phyloP scores from a whole-genome alignment of 164 flowering plant genomes.

The Dillenia turbinata region DNA sequence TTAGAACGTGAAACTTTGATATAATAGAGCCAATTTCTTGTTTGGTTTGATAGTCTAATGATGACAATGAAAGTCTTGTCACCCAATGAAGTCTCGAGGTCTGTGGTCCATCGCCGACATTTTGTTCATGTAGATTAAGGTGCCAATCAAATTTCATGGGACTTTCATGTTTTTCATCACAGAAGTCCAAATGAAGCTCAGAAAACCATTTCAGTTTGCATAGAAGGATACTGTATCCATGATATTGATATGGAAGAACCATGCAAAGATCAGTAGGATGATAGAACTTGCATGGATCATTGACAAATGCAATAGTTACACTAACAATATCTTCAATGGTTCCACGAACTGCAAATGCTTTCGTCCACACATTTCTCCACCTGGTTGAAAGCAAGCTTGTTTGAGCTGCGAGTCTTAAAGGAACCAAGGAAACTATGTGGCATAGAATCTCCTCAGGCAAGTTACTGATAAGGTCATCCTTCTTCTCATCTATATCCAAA shows the following conservation, averaged over 20 bases:
- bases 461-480: constrained; percentile 3
- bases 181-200: constrained; percentile 5
- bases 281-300: not conserved
- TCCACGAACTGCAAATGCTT: not conserved
- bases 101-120: not conserved
- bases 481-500: not conserved
- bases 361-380: constrained; percentile 5
- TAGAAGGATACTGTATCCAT: not conserved
- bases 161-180: not conserved
- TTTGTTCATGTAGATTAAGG: too few species aligned
- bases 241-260: constrained; percentile 2
- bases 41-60: not conserved
- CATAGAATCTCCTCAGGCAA: constrained; percentile 7
- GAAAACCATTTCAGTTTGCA: not conserved
- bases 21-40: not conserved
- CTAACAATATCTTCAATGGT: not conserved
- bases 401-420: not conserved
- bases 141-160: not conserved
- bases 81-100: not conserved
- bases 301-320: not conserved
- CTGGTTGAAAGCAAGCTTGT: constrained; percentile 4
- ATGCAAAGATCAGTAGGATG: not conserved
- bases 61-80: not conserved
- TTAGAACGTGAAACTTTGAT: not conserved
- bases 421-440: constrained; percentile 4